A percentile compares a stretch with the other conserved stretches of the same genome.
These are phyloP conservation scores for Pontederia crassipes DNA, from an alignment of 176 grass and related monocot genomes.

Conservation along the genomic window DNA sequence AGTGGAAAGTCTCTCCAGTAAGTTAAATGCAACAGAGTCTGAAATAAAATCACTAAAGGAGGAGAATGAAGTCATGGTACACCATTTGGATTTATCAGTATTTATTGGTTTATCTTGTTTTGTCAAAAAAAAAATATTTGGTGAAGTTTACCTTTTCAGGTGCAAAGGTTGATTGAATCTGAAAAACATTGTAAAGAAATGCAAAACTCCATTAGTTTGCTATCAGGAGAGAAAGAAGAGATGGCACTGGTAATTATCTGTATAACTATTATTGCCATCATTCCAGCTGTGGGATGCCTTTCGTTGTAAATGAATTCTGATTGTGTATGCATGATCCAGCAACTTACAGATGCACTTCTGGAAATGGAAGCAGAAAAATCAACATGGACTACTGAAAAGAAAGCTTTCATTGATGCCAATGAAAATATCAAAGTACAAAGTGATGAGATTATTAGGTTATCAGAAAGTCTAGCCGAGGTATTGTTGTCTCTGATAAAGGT, in stretches of 20 bases:
- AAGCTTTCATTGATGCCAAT: conserved; percentile 37
- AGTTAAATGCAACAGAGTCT: conserved; percentile 31
- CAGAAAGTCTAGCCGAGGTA: conserved; percentile 68
- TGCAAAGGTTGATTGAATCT: conserved; percentile 33
- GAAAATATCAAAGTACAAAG: conserved; percentile 36
- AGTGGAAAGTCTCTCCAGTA: conserved; percentile 47
- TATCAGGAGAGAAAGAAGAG: conserved; percentile 78
- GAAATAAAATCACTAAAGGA: conserved; percentile 47
- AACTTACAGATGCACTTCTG: conserved; percentile 84
- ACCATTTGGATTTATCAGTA: neutral
- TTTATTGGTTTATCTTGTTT: neutral
- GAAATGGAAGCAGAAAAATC: conserved; percentile 79
- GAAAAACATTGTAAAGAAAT: conserved; percentile 38
- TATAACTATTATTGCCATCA: conserved; percentile 9
- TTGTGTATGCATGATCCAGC: conserved; percentile 36
- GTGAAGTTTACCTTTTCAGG: conserved; percentile 29
- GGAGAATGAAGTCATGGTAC: conserved; percentile 43
- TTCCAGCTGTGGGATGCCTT: neutral
- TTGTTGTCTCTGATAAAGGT: conserved; percentile 9
- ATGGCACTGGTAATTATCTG: conserved; percentile 50
- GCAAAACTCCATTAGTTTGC: conserved; percentile 41
- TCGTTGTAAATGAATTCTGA: conserved; percentile 18
- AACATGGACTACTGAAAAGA: conserved; percentile 50
- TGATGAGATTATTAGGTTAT: conserved; percentile 47
- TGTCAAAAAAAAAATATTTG: neutral